Evolutionary conservation across 768 basidiomycete species (phyloP).

Genomic region (Butyriboletus loyo): DNA sequence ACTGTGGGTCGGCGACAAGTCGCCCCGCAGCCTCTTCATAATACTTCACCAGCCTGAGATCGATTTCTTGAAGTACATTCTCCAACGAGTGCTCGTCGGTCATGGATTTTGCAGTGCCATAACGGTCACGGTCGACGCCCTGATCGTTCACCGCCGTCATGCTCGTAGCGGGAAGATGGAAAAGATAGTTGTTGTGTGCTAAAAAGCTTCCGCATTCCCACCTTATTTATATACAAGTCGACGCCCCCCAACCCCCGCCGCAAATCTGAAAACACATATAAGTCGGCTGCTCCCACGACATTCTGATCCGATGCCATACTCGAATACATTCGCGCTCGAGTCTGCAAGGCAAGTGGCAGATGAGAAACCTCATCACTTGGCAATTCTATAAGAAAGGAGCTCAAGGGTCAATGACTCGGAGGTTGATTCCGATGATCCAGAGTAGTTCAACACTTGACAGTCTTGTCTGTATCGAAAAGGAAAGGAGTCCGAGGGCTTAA

Average conservation of each 20-base stretch:
- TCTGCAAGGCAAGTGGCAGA: too few relatives aligned
- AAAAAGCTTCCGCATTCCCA: not conserved
- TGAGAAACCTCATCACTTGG: too few relatives aligned
- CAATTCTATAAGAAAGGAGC: too few relatives aligned
- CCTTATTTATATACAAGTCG: not conserved
- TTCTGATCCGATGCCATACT: too few relatives aligned
- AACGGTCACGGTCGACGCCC: not conserved
- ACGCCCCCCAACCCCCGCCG: not conserved
- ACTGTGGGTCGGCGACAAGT: constrained; percentile 61
- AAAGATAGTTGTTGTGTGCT: not conserved
- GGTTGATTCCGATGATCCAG: too few relatives aligned
- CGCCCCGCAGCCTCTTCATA: constrained; percentile 58
- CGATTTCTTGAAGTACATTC: not conserved
- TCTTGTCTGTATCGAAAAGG: too few relatives aligned
- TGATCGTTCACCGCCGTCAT: not conserved
- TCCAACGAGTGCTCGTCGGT: constrained; percentile 4
- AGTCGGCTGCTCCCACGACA: too few relatives aligned
- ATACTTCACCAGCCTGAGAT: constrained; percentile 33
- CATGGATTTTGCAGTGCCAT: not conserved
- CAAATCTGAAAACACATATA: not conserved
- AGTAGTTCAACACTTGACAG: too few relatives aligned
- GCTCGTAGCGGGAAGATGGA: not conserved
- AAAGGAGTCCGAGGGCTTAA: too few relatives aligned
- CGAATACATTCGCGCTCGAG: too few relatives aligned
- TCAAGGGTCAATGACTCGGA: too few relatives aligned